Conservation (phyloP, 345 rosid genomes). For the Citrus australasica region DNA sequence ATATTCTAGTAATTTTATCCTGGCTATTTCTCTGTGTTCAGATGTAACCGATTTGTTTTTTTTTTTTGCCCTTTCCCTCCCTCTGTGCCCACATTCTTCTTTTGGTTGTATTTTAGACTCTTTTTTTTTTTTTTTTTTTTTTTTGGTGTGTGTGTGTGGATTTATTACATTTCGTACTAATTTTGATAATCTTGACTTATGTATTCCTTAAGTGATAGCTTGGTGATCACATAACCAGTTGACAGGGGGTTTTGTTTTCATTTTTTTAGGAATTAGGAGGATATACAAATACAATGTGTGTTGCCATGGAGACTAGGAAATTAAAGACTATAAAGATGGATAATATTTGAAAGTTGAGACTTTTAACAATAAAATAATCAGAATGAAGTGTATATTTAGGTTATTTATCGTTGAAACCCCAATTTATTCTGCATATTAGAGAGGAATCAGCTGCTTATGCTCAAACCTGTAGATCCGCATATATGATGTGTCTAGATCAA, state of each 20-base stretch:
- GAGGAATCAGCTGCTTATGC: no score
- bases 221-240: background rate
- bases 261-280: no score
- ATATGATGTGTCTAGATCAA: background rate
- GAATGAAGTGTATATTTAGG: background rate
- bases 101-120: background rate
- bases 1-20: constrained; percentile 7
- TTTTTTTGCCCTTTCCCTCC: constrained; percentile 2
- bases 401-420: background rate
- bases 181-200: background rate
- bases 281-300: background rate
- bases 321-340: no score
- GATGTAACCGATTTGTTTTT: constrained; percentile 17
- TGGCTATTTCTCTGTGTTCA: constrained; percentile 22
- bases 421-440: no score
- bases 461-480: background rate
- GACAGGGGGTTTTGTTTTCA: background rate
- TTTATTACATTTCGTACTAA: background rate
- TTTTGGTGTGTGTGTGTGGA: no score
- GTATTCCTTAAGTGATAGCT: background rate
- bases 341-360: no score
- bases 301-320: background rate
- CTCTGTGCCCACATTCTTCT: background rate
- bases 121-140: no score
- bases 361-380: background rate